Conservation (phyloP, 106 monocot genomes). For the Dioscorea zingiberensis region DNA sequence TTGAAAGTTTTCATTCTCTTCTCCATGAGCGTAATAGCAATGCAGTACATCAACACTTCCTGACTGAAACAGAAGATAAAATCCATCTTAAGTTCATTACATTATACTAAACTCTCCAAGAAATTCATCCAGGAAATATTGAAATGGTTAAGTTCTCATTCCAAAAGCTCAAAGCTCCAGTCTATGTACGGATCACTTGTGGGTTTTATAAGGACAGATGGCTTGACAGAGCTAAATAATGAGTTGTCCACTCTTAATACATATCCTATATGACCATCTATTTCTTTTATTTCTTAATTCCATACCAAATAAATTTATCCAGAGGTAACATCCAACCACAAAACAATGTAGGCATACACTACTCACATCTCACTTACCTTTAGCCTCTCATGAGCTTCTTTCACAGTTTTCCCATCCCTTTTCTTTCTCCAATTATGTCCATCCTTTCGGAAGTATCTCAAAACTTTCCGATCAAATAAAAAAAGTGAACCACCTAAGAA, state of each 20-base stretch:
- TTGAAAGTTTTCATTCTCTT: conserved; percentile 85
- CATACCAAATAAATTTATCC: not conserved
- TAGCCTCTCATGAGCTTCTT: conserved; percentile 96
- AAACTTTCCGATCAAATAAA: conserved; percentile 78
- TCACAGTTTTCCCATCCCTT: conserved; percentile 94
- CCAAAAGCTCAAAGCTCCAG: no score
- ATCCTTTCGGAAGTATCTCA: conserved; percentile 95
- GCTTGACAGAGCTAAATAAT: no score
- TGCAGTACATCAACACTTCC: conserved; percentile 94
- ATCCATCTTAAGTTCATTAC: not conserved
- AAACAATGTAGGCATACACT: no score
- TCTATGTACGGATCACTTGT: no score
- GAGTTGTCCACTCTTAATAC: no score
- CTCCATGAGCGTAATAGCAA: conserved; percentile 98
- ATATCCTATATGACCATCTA: no score
- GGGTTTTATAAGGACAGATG: no score
- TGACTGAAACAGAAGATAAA: conserved; percentile 33
- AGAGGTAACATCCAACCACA: no score
- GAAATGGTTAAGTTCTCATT: no score
- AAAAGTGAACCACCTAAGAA: conserved; percentile 39
- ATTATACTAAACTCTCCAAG: no score
- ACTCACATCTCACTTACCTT: conserved; percentile 45
- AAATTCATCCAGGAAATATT: no score
- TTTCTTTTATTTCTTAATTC: not conserved
- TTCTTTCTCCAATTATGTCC: conserved; percentile 98